Base-by-base conservation (phyloP, 345 rosid genomes). In the Rhizophora apiculata region DNA sequence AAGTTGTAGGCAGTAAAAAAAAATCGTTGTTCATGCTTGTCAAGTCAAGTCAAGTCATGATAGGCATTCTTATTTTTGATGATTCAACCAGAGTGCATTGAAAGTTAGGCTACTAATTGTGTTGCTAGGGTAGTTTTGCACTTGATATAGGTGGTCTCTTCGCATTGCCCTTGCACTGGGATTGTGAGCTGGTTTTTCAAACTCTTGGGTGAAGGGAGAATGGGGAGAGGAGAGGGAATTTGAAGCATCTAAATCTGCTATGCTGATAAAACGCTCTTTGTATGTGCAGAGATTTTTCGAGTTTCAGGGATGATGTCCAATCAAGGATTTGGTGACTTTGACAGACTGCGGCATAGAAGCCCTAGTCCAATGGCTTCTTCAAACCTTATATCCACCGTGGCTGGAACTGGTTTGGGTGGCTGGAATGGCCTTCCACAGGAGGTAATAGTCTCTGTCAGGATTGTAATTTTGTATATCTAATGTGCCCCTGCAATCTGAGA, bases 291-390 rank as follows among this genome's bases (percentile, higher is more conserved):
- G 77, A 91, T 94, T 58, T 89, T 84, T 57, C 85, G 96, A 61
- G 90, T 90, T 27, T 85, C 88, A 4, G 93, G 92, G 65, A 84
- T 90, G 91, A 83, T 84, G 87, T 85, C 93, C 65, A 93, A 87
- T 85, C 96, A 89, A 87, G 98, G 90, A 13, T 90, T 86, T 78
- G 87, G 85, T 27, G 96, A 93, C 74, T 73, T 89, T 60, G 98
- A 93, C 82, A 74, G 96, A 77, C 70, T 93, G 78, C 73, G 96
- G 70, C 93, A 93, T 75, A 87, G 98, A 83, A 93, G 96, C 79
- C 96, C 98, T 27, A 89, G 98, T 82, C 98, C 98, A 66, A 90
- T 93, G 98, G 96, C 96, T 73, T 90, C 98, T 81, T 92, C 98
- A 62, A 90, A 83, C 75, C 88, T 83, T 24, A 83, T 90, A 69